A percentile compares a stretch with the other conserved stretches of the same genome.
Evolutionary conservation across 768 basidiomycete genomes (phyloP).

Genomic region (Mycena latifolia): DNA sequence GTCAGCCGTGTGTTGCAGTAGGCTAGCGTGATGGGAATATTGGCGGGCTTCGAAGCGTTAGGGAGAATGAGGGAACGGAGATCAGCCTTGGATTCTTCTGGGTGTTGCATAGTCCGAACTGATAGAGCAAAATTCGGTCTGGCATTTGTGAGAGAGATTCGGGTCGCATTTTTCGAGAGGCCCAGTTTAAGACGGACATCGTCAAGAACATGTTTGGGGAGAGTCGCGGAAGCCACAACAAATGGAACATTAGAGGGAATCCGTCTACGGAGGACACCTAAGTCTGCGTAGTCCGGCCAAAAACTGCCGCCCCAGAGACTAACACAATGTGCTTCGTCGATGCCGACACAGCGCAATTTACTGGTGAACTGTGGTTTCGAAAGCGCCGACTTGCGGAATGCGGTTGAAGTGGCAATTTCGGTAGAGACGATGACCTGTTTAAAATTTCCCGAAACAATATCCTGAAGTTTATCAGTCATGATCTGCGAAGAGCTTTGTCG

Average conservation of each 20-base stretch:
- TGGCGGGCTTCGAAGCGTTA: slow-evolving; percentile 15
- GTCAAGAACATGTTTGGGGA: slow-evolving; percentile 29
- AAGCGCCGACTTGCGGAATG: slow-evolving; percentile 1
- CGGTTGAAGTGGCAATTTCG: slow-evolving; percentile 6
- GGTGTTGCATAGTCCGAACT: slow-evolving; percentile 33
- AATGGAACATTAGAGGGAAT: slow-evolving; percentile 29
- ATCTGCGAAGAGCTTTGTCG: not conserved
- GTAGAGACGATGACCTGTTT: slow-evolving; percentile 13
- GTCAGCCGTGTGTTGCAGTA: slow-evolving; percentile 38
- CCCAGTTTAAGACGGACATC: slow-evolving; percentile 28
- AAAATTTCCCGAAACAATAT: slow-evolving; percentile 16
- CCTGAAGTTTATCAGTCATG: not conserved
- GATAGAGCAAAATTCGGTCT: slow-evolving; percentile 45
- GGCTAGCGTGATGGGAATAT: slow-evolving; percentile 38
- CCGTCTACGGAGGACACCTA: slow-evolving; percentile 30
- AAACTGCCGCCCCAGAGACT: slow-evolving; percentile 38
- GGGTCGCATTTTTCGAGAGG: slow-evolving; percentile 7
- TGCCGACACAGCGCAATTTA: slow-evolving; percentile 13
- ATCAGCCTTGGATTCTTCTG: slow-evolving; percentile 36
- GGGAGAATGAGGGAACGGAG: slow-evolving; percentile 39
- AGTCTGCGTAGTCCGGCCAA: slow-evolving; percentile 28
- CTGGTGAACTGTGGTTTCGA: slow-evolving; percentile 9
- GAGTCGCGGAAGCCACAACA: slow-evolving; percentile 34
- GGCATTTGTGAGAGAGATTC: slow-evolving; percentile 24
- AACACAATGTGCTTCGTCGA: slow-evolving; percentile 33